Conservation (phyloP, 1,284 basidiomycete species). For the Phylloboletellus chloephorus region DNA sequence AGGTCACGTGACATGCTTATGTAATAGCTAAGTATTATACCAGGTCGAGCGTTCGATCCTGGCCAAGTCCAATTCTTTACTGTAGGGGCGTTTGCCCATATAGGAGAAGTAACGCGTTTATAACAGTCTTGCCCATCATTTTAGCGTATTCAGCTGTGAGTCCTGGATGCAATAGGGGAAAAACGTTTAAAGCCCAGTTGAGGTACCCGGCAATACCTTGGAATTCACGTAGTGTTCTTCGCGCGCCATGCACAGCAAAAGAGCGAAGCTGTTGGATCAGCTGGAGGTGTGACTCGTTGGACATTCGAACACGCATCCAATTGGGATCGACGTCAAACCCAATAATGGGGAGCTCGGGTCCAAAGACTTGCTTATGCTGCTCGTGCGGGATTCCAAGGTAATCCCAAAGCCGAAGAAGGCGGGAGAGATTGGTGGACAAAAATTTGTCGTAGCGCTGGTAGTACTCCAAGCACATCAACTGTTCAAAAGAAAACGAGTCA, state of each 20-base stretch:
- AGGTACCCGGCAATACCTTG: conserved; percentile 32
- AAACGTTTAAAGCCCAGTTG: conserved; percentile 41
- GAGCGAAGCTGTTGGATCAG: conserved; percentile 18
- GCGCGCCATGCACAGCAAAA: conserved; percentile 12
- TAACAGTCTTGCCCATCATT: conserved; percentile 27
- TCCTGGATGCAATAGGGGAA: conserved; percentile 31
- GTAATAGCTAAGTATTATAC: no score
- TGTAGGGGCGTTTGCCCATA: no score
- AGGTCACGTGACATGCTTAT: no score
- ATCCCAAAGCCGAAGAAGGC: conserved; percentile 32
- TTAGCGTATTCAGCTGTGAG: conserved; percentile 35
- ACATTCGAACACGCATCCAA: conserved; percentile 24
- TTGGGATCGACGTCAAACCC: conserved; percentile 32
- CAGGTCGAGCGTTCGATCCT: no score
- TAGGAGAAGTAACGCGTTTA: no score
- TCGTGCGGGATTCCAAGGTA: conserved; percentile 30
- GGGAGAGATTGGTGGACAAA: conserved; percentile 23
- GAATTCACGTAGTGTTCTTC: conserved; percentile 25
- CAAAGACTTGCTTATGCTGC: conserved; percentile 29
- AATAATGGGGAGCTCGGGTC: conserved; percentile 26
- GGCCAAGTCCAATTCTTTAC: no score
- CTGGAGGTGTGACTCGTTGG: conserved; percentile 1
- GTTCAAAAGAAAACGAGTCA: no score
- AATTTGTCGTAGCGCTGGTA: conserved; percentile 28
- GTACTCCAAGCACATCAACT: conserved; percentile 7